Evolutionary conservation across 163 green algal genomes (phyloP), one percentile per base, ranked within the genome.

Genomic region (Scenedesmus sp.): DNA sequence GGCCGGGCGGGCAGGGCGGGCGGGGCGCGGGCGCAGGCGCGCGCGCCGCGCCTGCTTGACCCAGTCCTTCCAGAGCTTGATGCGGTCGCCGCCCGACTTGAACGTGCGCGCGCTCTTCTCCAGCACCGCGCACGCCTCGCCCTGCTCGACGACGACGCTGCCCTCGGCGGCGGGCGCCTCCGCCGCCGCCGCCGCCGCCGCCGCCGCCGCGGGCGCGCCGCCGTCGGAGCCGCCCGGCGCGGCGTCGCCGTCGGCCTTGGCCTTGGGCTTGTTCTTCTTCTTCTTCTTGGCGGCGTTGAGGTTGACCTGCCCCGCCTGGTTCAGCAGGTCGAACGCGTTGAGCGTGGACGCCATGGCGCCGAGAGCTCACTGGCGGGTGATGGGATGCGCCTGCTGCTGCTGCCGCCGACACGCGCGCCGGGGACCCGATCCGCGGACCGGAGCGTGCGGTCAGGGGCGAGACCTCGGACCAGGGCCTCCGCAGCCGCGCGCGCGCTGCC

Each of bases 1-100:
- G 24, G 53, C 22, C 24, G n/a, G n/a, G n/a, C n/a, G n/a, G n/a
- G n/a, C n/a, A n/a, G n/a, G n/a, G n/a, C n/a, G n/a, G n/a, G n/a
- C n/a, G n/a, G n/a, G n/a, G n/a, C n/a, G n/a, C n/a, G n/a, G n/a
- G n/a, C n/a, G n/a, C n/a, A n/a, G n/a, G 24, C 9, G 24, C 33
- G 63, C 45, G 36, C 9, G 33, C 57, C 70, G 7, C 51, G 85
- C 85, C 85, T 87, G 85, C 3, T 67, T 66, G 2, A 80, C 79
- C 85, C 85, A 90, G 28, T 90, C 85, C 60, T 85, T 87, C 85
- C 85, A 90, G n/a, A 90, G 76, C 71, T 87, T 88, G 9, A 81
- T 57, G 47, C 86, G 83, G 51, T 88, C 79, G 2, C 20, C 4
- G 2, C 78, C 64, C 0, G 70, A 45, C 67, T 86, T 87, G 26